These are phyloP conservation scores for Colletotrichum neosansevieriae DNA, from an alignment of 2,329 filamentous ascomycete species.

Conservation along the genomic window DNA sequence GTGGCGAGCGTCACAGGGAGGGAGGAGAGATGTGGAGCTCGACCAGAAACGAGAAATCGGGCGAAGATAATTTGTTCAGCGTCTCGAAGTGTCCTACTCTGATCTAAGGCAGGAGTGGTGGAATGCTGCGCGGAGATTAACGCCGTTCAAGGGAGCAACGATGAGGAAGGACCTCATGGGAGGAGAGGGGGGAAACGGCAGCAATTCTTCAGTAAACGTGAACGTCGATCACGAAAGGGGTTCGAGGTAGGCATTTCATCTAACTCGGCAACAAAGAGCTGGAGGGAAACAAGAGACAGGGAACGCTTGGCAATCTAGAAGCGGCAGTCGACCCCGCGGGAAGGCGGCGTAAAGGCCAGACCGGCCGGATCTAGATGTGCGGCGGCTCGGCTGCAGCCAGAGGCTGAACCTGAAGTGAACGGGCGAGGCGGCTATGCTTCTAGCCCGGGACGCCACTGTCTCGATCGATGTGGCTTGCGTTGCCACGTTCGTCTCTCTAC, in stretches of 20 bases:
- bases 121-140: slow-evolving; percentile 23
- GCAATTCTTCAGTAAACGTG: slow-evolving; percentile 1
- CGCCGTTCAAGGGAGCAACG: slow-evolving; percentile 8
- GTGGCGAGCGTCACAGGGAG: background rate
- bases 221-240: background rate
- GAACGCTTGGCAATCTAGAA: slow-evolving; percentile 5
- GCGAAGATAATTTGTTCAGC: background rate
- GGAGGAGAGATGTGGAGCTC: background rate
- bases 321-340: slow-evolving; percentile 4
- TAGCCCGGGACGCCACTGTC: slow-evolving; percentile 20
- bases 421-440: slow-evolving; percentile 18
- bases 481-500: slow-evolving; percentile 15
- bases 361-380: slow-evolving; percentile 34
- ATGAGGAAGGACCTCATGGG: background rate
- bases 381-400: slow-evolving; percentile 17
- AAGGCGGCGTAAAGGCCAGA: slow-evolving; percentile 1
- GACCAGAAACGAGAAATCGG: background rate
- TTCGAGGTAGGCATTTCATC: slow-evolving; percentile 9
- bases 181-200: background rate
- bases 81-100: background rate
- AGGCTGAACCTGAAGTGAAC: slow-evolving; percentile 20
- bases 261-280: slow-evolving; percentile 16
- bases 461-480: slow-evolving; percentile 21
- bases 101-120: slow-evolving; percentile 10
- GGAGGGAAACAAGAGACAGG: background rate